These are phyloP conservation scores for Hibiscus syriacus DNA, from an alignment of 345 rosid genomes.

Conservation along the genomic window DNA sequence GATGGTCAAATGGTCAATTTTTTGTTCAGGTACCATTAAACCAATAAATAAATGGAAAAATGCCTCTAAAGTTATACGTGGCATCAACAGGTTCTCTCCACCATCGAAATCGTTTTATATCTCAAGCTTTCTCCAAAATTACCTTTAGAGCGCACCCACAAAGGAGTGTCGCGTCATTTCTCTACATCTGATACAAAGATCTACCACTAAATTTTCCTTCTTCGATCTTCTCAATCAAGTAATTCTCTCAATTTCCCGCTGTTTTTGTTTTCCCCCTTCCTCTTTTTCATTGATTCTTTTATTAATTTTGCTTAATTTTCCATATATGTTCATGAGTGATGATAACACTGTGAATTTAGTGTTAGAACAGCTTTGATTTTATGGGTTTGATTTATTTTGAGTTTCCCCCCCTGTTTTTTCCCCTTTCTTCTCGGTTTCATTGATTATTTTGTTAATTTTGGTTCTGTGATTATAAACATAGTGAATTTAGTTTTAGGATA, in stretches of 20 bases:
- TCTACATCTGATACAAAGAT: not conserved
- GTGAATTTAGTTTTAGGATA: not conserved
- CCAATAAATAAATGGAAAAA: too few species aligned
- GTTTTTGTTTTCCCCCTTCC: not conserved
- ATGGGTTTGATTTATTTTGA: not conserved
- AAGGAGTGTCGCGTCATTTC: not conserved
- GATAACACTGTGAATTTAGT: not conserved
- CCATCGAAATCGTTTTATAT: not conserved
- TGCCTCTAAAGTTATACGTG: too few species aligned
- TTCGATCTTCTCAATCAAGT: constrained; percentile 22
- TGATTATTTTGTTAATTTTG: not conserved
- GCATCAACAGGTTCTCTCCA: not conserved
- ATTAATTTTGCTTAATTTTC: not conserved
- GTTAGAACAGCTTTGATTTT: not conserved
- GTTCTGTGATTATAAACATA: not conserved
- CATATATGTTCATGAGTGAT: not conserved
- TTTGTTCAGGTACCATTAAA: too few species aligned
- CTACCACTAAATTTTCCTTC: constrained; percentile 5
- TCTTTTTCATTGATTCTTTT: not conserved
- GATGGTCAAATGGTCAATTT: too few species aligned
- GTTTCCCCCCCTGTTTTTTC: not conserved
- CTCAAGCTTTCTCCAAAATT: not conserved
- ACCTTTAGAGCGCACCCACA: not conserved
- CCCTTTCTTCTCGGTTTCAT: not conserved
- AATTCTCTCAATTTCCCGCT: not conserved